Conservation (phyloP, 1,139 yeast species). For the Hansenula sp. region DNA sequence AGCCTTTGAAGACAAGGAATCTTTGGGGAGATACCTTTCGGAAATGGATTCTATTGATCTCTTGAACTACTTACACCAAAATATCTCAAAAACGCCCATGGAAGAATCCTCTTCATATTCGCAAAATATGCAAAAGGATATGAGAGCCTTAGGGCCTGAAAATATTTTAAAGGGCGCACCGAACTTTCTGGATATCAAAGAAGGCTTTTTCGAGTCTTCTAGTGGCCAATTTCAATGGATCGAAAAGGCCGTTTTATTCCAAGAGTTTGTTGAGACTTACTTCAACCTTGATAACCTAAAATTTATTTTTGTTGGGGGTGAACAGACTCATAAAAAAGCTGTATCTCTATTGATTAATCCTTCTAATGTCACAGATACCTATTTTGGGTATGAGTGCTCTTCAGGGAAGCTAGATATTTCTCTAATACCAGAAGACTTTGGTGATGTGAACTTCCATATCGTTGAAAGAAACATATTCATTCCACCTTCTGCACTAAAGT, state of each 20-base stretch:
- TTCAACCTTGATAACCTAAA: conserved; percentile 29
- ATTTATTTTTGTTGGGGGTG: conserved; percentile 29
- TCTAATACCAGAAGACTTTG: conserved; percentile 6
- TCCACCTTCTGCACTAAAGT: conserved; percentile 17
- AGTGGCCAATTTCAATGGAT: conserved; percentile 37
- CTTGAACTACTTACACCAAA: conserved; percentile 39
- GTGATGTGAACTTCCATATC: conserved; percentile 1
- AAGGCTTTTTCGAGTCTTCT: conserved; percentile 26
- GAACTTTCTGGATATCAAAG: conserved; percentile 13
- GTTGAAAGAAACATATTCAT: conserved; percentile 14
- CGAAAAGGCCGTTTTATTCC: conserved; percentile 31
- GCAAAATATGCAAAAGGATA: conserved; percentile 32
- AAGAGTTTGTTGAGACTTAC: conserved; percentile 24
- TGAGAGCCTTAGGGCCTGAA: conserved; percentile 25
- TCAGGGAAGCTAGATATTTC: conserved; percentile 19
- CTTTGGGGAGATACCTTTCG: conserved; percentile 35
- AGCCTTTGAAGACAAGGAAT: conserved; percentile 20
- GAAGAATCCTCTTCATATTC: conserved; percentile 43
- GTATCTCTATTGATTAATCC: not conserved
- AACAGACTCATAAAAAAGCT: conserved; percentile 1
- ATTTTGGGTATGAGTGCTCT: conserved; percentile 34
- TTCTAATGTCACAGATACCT: conserved; percentile 22
- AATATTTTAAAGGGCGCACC: conserved; percentile 40
- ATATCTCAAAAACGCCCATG: conserved; percentile 31
- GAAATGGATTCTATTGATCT: conserved; percentile 44